These are phyloP conservation scores for Phytopythium cucurbitacearum DNA, from an alignment of 352 stramenopile genomes.

Conservation along the genomic window DNA sequence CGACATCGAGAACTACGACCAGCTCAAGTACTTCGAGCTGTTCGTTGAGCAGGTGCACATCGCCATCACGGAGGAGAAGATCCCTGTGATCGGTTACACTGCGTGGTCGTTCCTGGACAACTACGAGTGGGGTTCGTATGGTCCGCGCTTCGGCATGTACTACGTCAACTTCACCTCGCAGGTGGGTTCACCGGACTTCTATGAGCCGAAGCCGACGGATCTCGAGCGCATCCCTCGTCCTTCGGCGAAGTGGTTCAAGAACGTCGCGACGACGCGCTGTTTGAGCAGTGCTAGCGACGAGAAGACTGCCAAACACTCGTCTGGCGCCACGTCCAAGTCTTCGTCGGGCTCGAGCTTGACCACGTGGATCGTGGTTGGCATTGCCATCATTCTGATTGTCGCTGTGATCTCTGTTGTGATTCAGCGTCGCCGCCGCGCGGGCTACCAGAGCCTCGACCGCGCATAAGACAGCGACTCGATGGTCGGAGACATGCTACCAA, in stretches of 20 bases:
- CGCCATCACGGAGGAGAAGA: conserved; percentile 23
- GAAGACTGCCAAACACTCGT: too few species aligned
- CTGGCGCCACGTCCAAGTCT: too few species aligned
- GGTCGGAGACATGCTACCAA: too few species aligned
- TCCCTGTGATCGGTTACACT: conserved; percentile 18
- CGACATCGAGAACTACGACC: conserved; percentile 39
- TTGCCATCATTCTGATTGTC: too few species aligned
- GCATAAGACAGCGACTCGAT: too few species aligned
- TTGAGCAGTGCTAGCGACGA: background rate
- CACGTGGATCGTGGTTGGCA: too few species aligned
- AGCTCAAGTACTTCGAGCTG: conserved; percentile 36
- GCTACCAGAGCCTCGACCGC: too few species aligned
- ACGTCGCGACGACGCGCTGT: conserved; percentile 10
- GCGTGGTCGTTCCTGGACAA: conserved; percentile 21
- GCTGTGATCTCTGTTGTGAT: too few species aligned
- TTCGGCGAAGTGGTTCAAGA: conserved; percentile 27
- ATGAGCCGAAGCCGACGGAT: conserved; percentile 15
- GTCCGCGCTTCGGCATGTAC: conserved; percentile 37
- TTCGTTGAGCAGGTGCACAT: conserved; percentile 38
- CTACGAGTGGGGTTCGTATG: conserved; percentile 26
- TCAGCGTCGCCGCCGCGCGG: too few species aligned
- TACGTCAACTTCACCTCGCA: conserved; percentile 43
- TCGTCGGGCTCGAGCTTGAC: too few species aligned
- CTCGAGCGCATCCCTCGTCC: conserved; percentile 27
- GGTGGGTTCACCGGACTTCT: conserved; percentile 10